A percentile compares a stretch with the other conserved stretches of the same genome.
These are phyloP conservation scores for Geranomyces michiganensis DNA, from an alignment of 192 early-diverging fungal genomes.

Conservation along the genomic window DNA sequence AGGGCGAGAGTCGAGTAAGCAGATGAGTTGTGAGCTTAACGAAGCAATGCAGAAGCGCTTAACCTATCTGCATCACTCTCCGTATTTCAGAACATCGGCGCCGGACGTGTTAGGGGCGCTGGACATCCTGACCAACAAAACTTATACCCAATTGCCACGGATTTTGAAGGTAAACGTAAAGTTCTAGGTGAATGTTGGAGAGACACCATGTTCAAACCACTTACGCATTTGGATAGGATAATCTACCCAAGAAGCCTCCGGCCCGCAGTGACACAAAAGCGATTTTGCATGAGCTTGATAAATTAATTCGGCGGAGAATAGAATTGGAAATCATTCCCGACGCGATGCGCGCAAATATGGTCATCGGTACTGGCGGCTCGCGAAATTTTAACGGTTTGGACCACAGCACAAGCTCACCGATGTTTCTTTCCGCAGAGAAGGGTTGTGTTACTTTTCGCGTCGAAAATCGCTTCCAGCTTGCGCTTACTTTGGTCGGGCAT, in stretches of 20 bases:
- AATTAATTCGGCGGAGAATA: slow-evolving; percentile 17
- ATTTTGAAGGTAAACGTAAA: slow-evolving; percentile 11
- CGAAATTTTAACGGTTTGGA: too few species aligned
- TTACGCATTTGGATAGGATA: background rate
- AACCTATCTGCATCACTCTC: background rate
- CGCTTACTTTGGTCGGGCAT: slow-evolving; percentile 24
- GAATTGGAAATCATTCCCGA: slow-evolving; percentile 33
- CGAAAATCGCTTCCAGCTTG: slow-evolving; percentile 6
- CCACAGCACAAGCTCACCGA: too few species aligned
- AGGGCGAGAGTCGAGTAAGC: slow-evolving; percentile 16
- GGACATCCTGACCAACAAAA: slow-evolving; percentile 14
- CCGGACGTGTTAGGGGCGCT: slow-evolving; percentile 23
- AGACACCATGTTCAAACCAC: too few species aligned
- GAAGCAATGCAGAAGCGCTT: background rate
- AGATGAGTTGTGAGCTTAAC: background rate
- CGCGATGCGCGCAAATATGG: slow-evolving; percentile 17
- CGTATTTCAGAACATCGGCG: slow-evolving; percentile 11
- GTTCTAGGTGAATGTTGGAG: too few species aligned
- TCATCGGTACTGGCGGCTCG: slow-evolving; percentile 8
- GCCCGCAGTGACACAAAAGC: background rate
- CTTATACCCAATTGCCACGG: slow-evolving; percentile 7
- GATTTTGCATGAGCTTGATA: slow-evolving; percentile 18
- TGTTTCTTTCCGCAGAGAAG: background rate
- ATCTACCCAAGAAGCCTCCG: background rate
- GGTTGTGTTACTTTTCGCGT: slow-evolving; percentile 20